Evolutionary conservation across 78 protist genomes (phyloP).

Genomic region (Dictyostelium purpureum): DNA sequence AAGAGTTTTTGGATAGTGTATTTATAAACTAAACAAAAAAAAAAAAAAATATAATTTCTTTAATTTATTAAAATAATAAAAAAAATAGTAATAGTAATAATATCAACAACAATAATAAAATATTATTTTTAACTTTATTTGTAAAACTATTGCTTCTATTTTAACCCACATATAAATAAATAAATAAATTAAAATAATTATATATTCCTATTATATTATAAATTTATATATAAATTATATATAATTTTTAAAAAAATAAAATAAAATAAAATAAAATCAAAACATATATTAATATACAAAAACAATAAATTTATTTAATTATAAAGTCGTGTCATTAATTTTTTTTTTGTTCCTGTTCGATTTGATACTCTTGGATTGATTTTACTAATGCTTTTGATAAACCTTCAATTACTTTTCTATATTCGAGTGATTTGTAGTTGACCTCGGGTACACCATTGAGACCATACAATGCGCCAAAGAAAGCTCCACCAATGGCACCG

Average conservation of each 20-base stretch:
- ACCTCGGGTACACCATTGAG: conserved; percentile 56
- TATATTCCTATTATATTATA: no score
- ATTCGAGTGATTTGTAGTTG: conserved; percentile 38
- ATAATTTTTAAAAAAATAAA: background rate
- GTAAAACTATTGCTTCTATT: background rate
- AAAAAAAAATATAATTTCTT: background rate
- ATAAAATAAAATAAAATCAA: background rate
- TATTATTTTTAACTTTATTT: background rate
- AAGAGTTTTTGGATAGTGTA: conserved; percentile 38
- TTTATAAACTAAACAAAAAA: background rate
- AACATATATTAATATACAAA: background rate
- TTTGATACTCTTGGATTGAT: background rate
- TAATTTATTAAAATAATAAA: background rate
- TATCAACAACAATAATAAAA: background rate
- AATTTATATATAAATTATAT: no score
- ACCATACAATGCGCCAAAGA: conserved; percentile 89
- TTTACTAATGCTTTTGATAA: conserved; percentile 6
- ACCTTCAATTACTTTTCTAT: background rate
- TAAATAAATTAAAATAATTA: background rate
- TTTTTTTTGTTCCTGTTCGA: no score
- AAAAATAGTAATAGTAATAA: background rate
- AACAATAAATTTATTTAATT: background rate
- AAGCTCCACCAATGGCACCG: conserved; percentile 85
- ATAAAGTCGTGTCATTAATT: no score
- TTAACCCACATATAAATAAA: background rate